Conservation (phyloP, 306 rosid species). For the Gastrolobium villosum region DNA sequence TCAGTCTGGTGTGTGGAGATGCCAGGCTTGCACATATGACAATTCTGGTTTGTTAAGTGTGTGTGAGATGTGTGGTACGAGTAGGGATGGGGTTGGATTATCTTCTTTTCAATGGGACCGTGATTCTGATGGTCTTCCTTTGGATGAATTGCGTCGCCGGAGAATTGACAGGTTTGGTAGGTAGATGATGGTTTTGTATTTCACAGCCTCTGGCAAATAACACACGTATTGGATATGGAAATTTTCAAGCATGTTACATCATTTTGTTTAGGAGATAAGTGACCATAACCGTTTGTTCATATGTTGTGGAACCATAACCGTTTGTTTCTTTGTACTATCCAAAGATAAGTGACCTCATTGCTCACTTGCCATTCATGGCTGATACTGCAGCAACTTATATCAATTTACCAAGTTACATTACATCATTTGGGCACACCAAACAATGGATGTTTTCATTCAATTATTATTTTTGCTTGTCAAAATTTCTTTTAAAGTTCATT, state of each 20-base stretch:
- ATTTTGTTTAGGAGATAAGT: background rate
- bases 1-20: constrained; percentile 69
- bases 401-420: background rate
- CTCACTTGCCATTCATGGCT: background rate
- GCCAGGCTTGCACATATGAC: constrained; percentile 76
- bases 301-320: background rate
- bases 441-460: background rate
- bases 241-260: background rate
- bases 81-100: constrained; percentile 47
- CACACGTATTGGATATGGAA: background rate
- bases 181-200: constrained; percentile 29
- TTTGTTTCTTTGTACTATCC: background rate
- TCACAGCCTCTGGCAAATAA: constrained; percentile 1
- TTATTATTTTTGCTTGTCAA: background rate
- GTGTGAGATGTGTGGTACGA: constrained; percentile 86
- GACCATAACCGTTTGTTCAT: no score
- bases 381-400: background rate
- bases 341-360: no score
- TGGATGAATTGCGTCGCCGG: constrained; percentile 72
- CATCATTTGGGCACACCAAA: background rate
- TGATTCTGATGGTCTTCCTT: constrained; percentile 47
- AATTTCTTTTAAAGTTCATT: background rate
- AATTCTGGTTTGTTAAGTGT: constrained; percentile 60
- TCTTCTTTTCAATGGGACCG: constrained; percentile 35
- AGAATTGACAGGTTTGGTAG: constrained; percentile 78